These are phyloP conservation scores for Linnemannia hyalina DNA, from an alignment of 192 early-diverging fungal genomes.

Conservation along the genomic window DNA sequence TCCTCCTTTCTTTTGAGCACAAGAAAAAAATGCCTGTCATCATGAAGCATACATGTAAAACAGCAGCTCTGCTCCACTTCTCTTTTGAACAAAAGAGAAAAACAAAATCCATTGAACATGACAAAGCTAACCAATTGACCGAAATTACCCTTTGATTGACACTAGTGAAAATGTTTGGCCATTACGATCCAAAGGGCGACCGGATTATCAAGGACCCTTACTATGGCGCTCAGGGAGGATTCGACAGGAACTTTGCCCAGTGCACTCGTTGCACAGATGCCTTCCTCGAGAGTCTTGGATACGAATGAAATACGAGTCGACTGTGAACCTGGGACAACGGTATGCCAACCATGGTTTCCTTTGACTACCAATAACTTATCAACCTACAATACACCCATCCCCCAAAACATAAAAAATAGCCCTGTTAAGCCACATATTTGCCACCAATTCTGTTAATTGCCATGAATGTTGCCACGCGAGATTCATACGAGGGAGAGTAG, in stretches of 20 bases:
- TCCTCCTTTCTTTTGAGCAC: background rate
- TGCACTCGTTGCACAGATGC: constrained; percentile 76
- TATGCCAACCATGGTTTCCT: too few species aligned
- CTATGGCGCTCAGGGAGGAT: constrained; percentile 74
- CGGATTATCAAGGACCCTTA: constrained; percentile 75
- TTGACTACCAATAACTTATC: background rate
- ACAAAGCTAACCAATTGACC: background rate
- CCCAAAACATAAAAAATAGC: background rate
- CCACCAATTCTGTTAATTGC: background rate
- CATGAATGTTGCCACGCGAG: background rate
- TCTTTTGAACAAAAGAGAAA: background rate
- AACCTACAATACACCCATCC: background rate
- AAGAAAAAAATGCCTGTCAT: background rate
- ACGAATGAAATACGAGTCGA: constrained; percentile 14
- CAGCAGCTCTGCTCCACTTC: background rate
- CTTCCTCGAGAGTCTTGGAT: constrained; percentile 72
- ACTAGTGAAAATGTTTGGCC: constrained; percentile 80
- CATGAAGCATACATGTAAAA: background rate
- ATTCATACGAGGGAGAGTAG: background rate
- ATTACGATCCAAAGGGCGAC: constrained; percentile 81
- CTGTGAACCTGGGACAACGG: background rate
- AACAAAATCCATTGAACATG: too few species aligned
- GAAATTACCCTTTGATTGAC: background rate
- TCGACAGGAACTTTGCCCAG: constrained; percentile 84
- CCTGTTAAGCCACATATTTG: background rate